These are phyloP conservation scores for Pouteria glomerata DNA, from an alignment of 148 eudicot species.

Conservation along the genomic window DNA sequence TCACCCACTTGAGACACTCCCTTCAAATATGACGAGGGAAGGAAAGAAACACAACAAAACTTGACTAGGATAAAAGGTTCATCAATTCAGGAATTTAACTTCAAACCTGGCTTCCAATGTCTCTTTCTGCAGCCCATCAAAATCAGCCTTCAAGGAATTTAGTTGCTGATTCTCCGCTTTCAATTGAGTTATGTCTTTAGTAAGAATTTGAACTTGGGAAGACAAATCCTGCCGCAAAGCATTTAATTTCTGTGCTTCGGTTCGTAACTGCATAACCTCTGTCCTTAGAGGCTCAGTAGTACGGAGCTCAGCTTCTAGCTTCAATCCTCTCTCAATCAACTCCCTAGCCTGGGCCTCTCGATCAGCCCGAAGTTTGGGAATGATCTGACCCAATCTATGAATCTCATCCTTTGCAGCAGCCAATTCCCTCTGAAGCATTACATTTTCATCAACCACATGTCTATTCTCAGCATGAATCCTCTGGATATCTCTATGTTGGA, in stretches of 20 bases:
- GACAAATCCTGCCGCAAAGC: conserved; percentile 51
- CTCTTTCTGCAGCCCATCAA: conserved; percentile 68
- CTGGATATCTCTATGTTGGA: conserved; percentile 65
- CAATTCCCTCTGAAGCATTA: conserved; percentile 66
- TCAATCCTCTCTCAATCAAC: conserved; percentile 57
- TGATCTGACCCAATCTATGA: conserved; percentile 54
- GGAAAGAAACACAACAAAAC: neutral
- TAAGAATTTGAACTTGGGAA: conserved; percentile 57
- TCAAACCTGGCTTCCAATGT: conserved; percentile 72
- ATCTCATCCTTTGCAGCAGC: conserved; percentile 67
- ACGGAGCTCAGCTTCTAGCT: conserved; percentile 74
- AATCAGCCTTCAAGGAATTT: conserved; percentile 52
- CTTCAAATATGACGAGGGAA: neutral
- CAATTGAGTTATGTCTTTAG: conserved; percentile 45
- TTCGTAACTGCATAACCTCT: conserved; percentile 59
- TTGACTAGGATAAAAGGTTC: neutral
- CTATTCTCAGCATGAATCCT: conserved; percentile 65
- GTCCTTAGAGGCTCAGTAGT: conserved; percentile 60
- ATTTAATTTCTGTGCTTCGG: conserved; percentile 62
- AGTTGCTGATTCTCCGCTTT: conserved; percentile 62
- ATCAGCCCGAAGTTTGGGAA: conserved; percentile 58
- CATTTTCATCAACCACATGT: conserved; percentile 59
- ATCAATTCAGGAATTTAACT: conserved; percentile 6
- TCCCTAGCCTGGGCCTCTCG: conserved; percentile 50
- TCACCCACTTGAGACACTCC: neutral